phyloP scores from a whole-genome alignment of 2,329 filamentous ascomycete genomes.

The Fusarium anguioides region DNA sequence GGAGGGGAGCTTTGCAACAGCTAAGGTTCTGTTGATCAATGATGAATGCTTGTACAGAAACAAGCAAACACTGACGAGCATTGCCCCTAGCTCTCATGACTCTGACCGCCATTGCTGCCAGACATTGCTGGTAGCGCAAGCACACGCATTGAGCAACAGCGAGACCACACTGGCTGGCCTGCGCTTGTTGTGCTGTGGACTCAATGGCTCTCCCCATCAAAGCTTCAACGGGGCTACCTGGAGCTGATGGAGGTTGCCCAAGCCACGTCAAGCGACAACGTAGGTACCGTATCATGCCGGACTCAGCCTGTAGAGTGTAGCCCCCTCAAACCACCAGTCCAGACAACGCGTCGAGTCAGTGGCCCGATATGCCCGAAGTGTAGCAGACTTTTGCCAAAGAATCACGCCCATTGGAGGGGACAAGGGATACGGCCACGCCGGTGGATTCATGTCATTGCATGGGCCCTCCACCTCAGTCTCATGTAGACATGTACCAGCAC shows the following conservation, averaged over 20 bases:
- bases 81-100: conserved; percentile 8
- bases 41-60: conserved; percentile 14
- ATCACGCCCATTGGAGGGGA: conserved; percentile 44
- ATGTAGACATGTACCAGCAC: conserved; percentile 10
- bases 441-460: conserved; percentile 43
- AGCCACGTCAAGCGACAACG: conserved; percentile 36
- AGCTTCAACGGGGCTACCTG: conserved; percentile 38
- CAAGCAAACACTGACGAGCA: conserved; percentile 13
- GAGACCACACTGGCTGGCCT: conserved; percentile 8
- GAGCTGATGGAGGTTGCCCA: conserved; percentile 38
- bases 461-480: conserved; percentile 44
- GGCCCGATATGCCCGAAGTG: conserved; percentile 42
- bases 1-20: conserved; percentile 33
- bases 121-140: not conserved
- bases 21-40: conserved; percentile 29
- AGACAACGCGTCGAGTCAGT: conserved; percentile 34
- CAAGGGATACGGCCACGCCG: conserved; percentile 37
- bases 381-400: conserved; percentile 44
- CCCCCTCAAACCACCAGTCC: conserved; percentile 26
- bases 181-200: conserved; percentile 9
- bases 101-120: conserved; percentile 35
- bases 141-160: conserved; percentile 15
- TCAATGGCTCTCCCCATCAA: conserved; percentile 31
- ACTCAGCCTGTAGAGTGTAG: conserved; percentile 1
- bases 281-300: not conserved